Conservation (phyloP, 768 basidiomycete genomes). For the Termitomyces sp. region DNA sequence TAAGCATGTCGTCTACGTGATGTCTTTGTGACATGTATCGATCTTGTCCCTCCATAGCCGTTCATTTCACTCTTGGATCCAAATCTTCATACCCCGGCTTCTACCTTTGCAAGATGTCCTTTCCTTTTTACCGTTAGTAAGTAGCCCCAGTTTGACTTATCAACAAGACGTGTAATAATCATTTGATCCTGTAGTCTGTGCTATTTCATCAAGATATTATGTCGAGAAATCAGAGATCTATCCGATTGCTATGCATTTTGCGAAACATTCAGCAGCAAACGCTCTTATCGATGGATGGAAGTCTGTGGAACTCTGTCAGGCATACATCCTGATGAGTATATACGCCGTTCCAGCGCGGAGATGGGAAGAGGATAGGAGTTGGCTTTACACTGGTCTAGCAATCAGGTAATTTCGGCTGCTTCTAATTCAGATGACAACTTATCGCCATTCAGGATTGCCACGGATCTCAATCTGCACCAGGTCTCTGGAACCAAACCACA, state of each 20-base stretch:
- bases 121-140: conserved; percentile 86
- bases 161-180: background rate
- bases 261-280: conserved; percentile 75
- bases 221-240: conserved; percentile 78
- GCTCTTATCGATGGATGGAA: conserved; percentile 79
- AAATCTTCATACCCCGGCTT: conserved; percentile 71
- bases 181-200: conserved; percentile 52
- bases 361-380: conserved; percentile 90
- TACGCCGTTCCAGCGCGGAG: conserved; percentile 73
- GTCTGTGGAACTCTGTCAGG: conserved; percentile 86
- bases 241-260: conserved; percentile 85
- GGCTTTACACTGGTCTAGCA: conserved; percentile 85
- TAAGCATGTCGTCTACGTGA: conserved; percentile 24
- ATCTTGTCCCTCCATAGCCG: conserved; percentile 29
- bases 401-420: conserved; percentile 44
- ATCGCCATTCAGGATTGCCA: conserved; percentile 58
- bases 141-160: conserved; percentile 19
- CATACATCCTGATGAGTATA: conserved; percentile 83
- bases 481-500: conserved; percentile 53
- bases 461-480: conserved; percentile 82
- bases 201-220: conserved; percentile 80
- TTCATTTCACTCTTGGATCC: conserved; percentile 77
- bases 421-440: background rate
- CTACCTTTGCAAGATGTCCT: conserved; percentile 78
- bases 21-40: background rate